A percentile compares a stretch with the other conserved stretches of the same genome.
These are phyloP conservation scores for Nothomitra cinnamomea DNA, from an alignment of 2,329 filamentous ascomycete species.

Conservation along the genomic window DNA sequence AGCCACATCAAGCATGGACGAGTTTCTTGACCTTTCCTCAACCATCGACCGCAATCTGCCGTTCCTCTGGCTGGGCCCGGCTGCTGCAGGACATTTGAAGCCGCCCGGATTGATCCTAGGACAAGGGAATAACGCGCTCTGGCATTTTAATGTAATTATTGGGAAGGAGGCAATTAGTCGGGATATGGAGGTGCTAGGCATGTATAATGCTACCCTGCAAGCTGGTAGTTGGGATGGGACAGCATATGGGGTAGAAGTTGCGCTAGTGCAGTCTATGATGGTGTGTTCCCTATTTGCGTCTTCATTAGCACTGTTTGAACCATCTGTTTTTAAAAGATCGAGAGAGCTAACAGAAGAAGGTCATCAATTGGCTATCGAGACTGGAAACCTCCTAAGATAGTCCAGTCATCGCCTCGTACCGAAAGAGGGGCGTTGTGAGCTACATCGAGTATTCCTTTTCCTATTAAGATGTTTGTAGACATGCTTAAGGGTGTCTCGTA, in stretches of 20 bases:
- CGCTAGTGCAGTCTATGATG: slow-evolving; percentile 28
- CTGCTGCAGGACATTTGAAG: slow-evolving; percentile 22
- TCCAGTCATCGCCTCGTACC: no score
- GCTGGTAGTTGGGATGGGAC: slow-evolving; percentile 23
- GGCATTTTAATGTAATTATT: slow-evolving; percentile 24
- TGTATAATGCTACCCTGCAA: slow-evolving; percentile 28
- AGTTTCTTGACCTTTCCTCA: slow-evolving; percentile 23
- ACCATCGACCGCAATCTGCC: slow-evolving; percentile 22
- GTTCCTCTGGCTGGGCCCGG: slow-evolving; percentile 27
- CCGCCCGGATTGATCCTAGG: slow-evolving; percentile 14
- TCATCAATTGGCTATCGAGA: slow-evolving; percentile 21
- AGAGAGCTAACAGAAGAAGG: slow-evolving; percentile 7
- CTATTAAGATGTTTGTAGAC: slow-evolving; percentile 10
- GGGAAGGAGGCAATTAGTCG: slow-evolving; percentile 18
- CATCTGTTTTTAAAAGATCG: not conserved
- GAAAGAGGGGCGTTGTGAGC: no score
- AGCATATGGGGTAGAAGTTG: slow-evolving; percentile 23
- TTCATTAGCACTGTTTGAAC: not conserved
- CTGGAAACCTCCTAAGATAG: slow-evolving; percentile 13
- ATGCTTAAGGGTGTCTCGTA: slow-evolving; percentile 6
- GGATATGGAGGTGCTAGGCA: slow-evolving; percentile 24
- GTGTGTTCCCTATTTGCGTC: slow-evolving; percentile 12
- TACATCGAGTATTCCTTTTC: slow-evolving; percentile 9
- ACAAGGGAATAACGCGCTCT: slow-evolving; percentile 21
- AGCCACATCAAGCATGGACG: slow-evolving; percentile 21